phyloP scores from a whole-genome alignment of 345 rosid genomes.

The Dipteronia sinensis region DNA sequence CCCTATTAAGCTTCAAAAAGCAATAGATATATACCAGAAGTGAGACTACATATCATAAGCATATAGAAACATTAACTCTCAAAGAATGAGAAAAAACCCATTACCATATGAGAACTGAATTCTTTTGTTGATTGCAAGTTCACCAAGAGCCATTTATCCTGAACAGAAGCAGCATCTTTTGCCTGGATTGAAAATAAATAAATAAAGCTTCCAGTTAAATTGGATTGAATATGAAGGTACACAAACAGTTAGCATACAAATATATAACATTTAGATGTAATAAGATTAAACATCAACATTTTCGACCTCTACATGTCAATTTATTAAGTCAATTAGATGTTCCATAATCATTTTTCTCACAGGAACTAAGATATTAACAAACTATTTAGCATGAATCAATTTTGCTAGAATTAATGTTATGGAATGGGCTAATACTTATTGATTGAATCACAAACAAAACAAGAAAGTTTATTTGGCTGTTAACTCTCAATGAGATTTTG shows the following conservation, averaged over 20 bases:
- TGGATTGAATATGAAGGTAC: constrained; percentile 9
- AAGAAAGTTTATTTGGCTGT: no score
- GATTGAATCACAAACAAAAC: background rate
- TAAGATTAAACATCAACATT: background rate
- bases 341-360: background rate
- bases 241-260: background rate
- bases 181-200: constrained; percentile 51
- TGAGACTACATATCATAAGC: constrained; percentile 1
- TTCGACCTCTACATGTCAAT: background rate
- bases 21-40: constrained; percentile 25
- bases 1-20: constrained; percentile 83
- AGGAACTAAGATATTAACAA: background rate
- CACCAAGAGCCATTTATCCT: constrained; percentile 94
- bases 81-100: constrained; percentile 1
- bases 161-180: constrained; percentile 67
- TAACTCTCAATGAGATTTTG: no score
- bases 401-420: background rate
- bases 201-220: constrained; percentile 9
- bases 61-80: constrained; percentile 1
- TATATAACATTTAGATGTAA: background rate
- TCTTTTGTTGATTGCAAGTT: constrained; percentile 92
- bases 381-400: background rate
- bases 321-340: background rate
- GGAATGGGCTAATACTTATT: background rate
- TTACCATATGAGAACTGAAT: constrained; percentile 95